Percentiles rank a stretch among this genome's conserved stretches.
phyloP scores from a whole-genome alignment of 2,329 filamentous ascomycete genomes.

The Neofusicoccum cordaticola region DNA sequence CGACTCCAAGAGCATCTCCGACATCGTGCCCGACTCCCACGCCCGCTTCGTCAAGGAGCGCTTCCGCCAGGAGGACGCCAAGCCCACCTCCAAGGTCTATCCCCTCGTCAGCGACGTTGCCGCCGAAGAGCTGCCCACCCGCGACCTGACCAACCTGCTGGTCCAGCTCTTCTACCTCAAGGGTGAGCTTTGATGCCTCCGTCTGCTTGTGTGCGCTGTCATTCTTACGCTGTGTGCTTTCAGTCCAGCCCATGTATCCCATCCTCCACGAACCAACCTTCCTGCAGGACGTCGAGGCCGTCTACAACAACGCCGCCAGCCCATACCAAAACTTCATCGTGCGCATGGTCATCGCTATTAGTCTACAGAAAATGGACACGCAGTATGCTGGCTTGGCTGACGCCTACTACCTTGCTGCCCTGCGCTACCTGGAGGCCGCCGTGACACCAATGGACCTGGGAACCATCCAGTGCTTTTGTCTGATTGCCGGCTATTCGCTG shows the following conservation, averaged over 20 bases:
- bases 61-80: slow-evolving; percentile 62
- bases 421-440: slow-evolving; percentile 78
- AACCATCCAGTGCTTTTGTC: slow-evolving; percentile 81
- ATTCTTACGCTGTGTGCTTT: neutral
- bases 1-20: slow-evolving; percentile 84
- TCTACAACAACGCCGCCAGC: slow-evolving; percentile 73
- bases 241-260: slow-evolving; percentile 85
- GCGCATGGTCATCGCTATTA: slow-evolving; percentile 90
- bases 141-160: slow-evolving; percentile 71
- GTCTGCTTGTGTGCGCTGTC: neutral
- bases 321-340: slow-evolving; percentile 84
- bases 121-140: slow-evolving; percentile 70
- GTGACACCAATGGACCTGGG: slow-evolving; percentile 85
- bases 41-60: slow-evolving; percentile 67
- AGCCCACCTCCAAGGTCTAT: slow-evolving; percentile 75
- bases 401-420: slow-evolving; percentile 88
- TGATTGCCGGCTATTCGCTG: slow-evolving; percentile 89
- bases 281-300: slow-evolving; percentile 70
- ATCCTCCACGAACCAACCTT: slow-evolving; percentile 82
- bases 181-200: slow-evolving; percentile 50
- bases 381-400: slow-evolving; percentile 92
- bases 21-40: slow-evolving; percentile 77
- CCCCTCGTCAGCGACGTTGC: slow-evolving; percentile 84
- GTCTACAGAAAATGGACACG: slow-evolving; percentile 84
- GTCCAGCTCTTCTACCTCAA: slow-evolving; percentile 84